These are phyloP conservation scores for Puccinia triticina DNA, from an alignment of 1,284 basidiomycete genomes.

Conservation along the genomic window DNA sequence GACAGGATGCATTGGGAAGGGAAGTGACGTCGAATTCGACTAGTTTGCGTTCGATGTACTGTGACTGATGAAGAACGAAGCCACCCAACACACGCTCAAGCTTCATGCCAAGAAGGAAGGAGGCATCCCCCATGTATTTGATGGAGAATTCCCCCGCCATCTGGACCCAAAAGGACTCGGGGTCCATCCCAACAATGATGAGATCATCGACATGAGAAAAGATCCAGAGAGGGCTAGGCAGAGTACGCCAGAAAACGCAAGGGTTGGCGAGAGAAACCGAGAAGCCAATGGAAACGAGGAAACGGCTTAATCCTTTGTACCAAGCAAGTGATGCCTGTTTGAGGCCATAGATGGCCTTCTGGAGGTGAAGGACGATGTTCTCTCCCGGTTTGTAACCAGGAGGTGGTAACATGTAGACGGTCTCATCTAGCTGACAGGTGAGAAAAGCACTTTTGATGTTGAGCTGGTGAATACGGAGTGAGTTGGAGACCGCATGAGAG, in stretches of 20 bases:
- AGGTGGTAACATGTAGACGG: not conserved
- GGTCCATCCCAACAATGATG: not conserved
- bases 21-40: not conserved
- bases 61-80: not conserved
- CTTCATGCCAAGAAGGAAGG: not conserved
- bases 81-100: not conserved
- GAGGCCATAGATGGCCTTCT: constrained; percentile 1
- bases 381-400: not conserved
- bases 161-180: not conserved
- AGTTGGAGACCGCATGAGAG: not conserved
- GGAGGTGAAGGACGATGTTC: not conserved
- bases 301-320: not conserved
- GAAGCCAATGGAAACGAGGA: not conserved
- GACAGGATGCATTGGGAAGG: not conserved
- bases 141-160: not conserved
- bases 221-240: not conserved
- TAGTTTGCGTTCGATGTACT: not conserved
- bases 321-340: not conserved
- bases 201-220: not conserved
- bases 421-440: not conserved
- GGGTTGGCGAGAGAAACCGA: not conserved
- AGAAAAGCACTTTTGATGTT: constrained; percentile 17
- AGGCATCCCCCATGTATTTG: not conserved
- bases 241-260: not conserved
- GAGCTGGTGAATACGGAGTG: not conserved